These are phyloP conservation scores for Capronia coronata DNA, from an alignment of 2,329 filamentous ascomycete species.

Conservation along the genomic window DNA sequence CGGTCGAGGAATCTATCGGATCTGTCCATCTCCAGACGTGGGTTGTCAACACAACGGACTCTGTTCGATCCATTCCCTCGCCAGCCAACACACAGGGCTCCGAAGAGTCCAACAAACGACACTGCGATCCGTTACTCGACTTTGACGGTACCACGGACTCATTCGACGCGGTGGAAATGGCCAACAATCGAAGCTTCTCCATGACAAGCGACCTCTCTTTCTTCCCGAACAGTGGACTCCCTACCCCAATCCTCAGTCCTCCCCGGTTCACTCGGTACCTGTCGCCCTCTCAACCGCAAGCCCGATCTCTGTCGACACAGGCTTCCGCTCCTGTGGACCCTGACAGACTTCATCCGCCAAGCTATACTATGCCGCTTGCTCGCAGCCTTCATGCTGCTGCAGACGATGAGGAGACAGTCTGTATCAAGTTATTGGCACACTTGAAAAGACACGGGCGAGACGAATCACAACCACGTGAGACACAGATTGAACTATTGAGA, in stretches of 20 bases:
- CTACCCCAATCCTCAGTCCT: slow-evolving; percentile 25
- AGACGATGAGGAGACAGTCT: slow-evolving; percentile 27
- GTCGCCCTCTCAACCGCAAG: slow-evolving; percentile 22
- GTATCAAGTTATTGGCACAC: slow-evolving; percentile 27
- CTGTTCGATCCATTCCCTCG: slow-evolving; percentile 24
- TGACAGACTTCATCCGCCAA: slow-evolving; percentile 8
- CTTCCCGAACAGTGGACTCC: slow-evolving; percentile 23
- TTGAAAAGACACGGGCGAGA: slow-evolving; percentile 23
- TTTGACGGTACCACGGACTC: slow-evolving; percentile 22
- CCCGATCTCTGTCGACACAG: slow-evolving; percentile 15
- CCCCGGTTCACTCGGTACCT: slow-evolving; percentile 23
- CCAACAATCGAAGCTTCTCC: slow-evolving; percentile 22
- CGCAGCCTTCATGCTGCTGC: neutral
- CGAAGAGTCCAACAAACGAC: slow-evolving; percentile 15
- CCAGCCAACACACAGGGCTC: slow-evolving; percentile 23
- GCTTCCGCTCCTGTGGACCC: slow-evolving; percentile 7
- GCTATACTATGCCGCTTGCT: neutral
- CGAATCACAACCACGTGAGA: slow-evolving; percentile 12
- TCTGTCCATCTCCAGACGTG: slow-evolving; percentile 20
- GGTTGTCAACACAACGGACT: slow-evolving; percentile 13
- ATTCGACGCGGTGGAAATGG: slow-evolving; percentile 22
- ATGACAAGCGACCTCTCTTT: slow-evolving; percentile 19
- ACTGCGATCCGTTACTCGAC: slow-evolving; percentile 12
- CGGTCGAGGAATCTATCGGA: slow-evolving; percentile 21
- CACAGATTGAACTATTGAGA: slow-evolving; percentile 22